A percentile compares a stretch with the other conserved stretches of the same genome.
Conservation (phyloP, 768 basidiomycete genomes). For the Boletus sensibilis region DNA sequence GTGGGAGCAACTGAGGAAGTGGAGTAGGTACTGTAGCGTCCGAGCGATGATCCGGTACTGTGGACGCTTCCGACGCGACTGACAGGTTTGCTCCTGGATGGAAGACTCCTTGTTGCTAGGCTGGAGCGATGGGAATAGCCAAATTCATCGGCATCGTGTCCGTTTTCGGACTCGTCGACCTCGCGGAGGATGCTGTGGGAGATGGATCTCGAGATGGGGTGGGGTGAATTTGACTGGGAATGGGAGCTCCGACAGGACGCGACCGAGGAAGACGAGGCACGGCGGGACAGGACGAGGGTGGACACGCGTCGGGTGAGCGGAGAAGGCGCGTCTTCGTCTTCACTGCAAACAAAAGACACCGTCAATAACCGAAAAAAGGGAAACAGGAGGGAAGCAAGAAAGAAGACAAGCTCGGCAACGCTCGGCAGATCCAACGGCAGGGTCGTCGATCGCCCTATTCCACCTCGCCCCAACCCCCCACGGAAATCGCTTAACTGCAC, state of each 20-base stretch:
- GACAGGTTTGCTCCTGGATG: constrained; percentile 20
- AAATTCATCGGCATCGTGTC: constrained; percentile 22
- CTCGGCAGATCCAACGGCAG: not conserved
- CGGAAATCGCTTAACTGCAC: constrained; percentile 4
- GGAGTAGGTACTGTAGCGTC: constrained; percentile 25
- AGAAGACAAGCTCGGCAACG: constrained; percentile 8
- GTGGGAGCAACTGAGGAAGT: constrained; percentile 12
- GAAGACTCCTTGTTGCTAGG: constrained; percentile 21
- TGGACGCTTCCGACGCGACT: constrained; percentile 23
- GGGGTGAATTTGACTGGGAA: constrained; percentile 11
- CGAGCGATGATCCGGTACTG: constrained; percentile 24
- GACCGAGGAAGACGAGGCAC: constrained; percentile 46
- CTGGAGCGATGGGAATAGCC: constrained; percentile 17
- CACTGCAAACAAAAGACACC: constrained; percentile 37
- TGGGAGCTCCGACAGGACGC: constrained; percentile 18
- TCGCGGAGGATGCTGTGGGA: constrained; percentile 34
- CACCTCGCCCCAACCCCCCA: not conserved
- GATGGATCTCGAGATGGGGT: constrained; percentile 27
- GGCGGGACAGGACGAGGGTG: constrained; percentile 48
- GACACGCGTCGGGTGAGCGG: constrained; percentile 64
- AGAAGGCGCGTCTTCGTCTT: constrained; percentile 73
- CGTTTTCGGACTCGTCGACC: constrained; percentile 22
- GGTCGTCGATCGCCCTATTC: constrained; percentile 2
- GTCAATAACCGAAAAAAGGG: constrained; percentile 6
- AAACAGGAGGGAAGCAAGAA: not conserved